Conservation (phyloP, 78 protist species). For the Dictyostelium capitatum region DNA sequence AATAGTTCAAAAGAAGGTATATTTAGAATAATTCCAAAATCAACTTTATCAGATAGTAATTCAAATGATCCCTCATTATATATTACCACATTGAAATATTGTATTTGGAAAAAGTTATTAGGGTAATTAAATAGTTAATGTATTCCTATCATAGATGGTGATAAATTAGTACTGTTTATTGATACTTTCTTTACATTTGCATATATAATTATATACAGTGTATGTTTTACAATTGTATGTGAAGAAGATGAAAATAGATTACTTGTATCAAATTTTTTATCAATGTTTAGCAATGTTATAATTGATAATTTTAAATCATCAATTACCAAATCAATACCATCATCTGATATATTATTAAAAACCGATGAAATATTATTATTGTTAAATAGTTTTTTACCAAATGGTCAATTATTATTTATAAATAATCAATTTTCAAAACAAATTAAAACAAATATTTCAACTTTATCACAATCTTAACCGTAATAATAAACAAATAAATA, state of each 20-base stretch:
- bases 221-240: conserved; percentile 60
- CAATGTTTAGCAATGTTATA: conserved; percentile 18
- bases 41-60: conserved; percentile 1
- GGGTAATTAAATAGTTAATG: conserved; percentile 56
- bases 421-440: conserved; percentile 60
- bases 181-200: neutral
- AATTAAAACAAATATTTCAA: conserved; percentile 28
- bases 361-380: conserved; percentile 52
- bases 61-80: conserved; percentile 6
- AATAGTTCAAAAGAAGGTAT: conserved; percentile 62
- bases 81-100: conserved; percentile 31
- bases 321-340: neutral
- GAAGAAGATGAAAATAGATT: conserved; percentile 73
- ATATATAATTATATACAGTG: too few relatives aligned
- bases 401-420: conserved; percentile 61
- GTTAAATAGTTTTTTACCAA: conserved; percentile 51
- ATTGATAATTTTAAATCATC: conserved; percentile 48
- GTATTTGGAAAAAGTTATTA: conserved; percentile 59
- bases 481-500: neutral
- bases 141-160: too few relatives aligned
- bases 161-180: too few relatives aligned
- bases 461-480: neutral
- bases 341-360: conserved; percentile 41
- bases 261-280: conserved; percentile 34
- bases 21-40: conserved; percentile 44